Conservation (phyloP, 2,329 filamentous ascomycete genomes). For the Tympanopsis confertula region DNA sequence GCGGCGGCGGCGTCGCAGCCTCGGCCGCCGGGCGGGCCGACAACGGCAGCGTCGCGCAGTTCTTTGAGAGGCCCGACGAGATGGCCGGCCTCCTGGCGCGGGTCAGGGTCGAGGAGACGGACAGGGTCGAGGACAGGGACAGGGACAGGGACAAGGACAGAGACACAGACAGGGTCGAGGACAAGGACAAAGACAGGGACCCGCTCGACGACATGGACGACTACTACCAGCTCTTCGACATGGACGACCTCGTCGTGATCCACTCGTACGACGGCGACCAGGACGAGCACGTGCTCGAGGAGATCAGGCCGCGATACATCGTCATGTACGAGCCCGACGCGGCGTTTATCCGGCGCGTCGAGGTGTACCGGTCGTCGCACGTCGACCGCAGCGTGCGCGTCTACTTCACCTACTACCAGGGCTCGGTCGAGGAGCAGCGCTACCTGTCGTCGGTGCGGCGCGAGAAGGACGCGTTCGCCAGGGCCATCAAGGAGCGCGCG, state of each 20-base stretch:
- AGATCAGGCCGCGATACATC: slow-evolving; percentile 83
- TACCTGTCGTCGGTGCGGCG: slow-evolving; percentile 82
- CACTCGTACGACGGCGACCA: slow-evolving; percentile 93
- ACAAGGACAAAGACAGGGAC: slow-evolving; percentile 40
- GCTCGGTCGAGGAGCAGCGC: slow-evolving; percentile 87
- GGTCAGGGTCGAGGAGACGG: slow-evolving; percentile 48
- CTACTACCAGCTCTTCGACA: slow-evolving; percentile 72
- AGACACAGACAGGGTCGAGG: too few species aligned
- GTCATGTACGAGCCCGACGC: slow-evolving; percentile 98
- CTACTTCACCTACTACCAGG: slow-evolving; percentile 93
- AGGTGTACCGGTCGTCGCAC: slow-evolving; percentile 93
- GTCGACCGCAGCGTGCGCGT: slow-evolving; percentile 78
- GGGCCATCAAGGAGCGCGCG: slow-evolving; percentile 84
- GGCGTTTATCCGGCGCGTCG: slow-evolving; percentile 84
- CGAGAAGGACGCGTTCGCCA: slow-evolving; percentile 93
- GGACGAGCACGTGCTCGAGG: slow-evolving; percentile 92
- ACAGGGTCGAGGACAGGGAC: slow-evolving; percentile 67
- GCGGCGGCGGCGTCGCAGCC: slow-evolving; percentile 51
- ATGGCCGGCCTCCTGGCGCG: slow-evolving; percentile 65
- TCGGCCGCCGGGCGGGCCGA: slow-evolving; percentile 50
- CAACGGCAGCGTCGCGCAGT: slow-evolving; percentile 63
- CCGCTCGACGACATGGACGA: slow-evolving; percentile 45
- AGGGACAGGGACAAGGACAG: slow-evolving; percentile 66
- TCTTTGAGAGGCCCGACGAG: slow-evolving; percentile 73
- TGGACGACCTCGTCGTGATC: slow-evolving; percentile 79